Evolutionary conservation across 2,329 filamentous ascomycete species (phyloP).

Genomic region (Ophiocordyceps camponoti-floridani): DNA sequence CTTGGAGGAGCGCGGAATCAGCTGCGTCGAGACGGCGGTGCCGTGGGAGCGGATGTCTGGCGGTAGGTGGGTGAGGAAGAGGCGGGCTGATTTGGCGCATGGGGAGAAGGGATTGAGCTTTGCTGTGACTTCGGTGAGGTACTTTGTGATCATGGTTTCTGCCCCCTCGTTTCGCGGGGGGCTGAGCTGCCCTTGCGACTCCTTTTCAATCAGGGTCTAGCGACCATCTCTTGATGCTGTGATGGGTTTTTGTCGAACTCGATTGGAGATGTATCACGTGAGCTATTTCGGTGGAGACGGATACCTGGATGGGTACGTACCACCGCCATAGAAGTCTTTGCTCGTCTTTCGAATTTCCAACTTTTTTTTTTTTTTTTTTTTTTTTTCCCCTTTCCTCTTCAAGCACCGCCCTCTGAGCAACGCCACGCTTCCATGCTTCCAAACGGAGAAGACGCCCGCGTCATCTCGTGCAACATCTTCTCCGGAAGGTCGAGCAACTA

Average conservation of each 20-base stretch:
- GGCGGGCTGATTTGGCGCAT: constrained; percentile 62
- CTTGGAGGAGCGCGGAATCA: constrained; percentile 53
- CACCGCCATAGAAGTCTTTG: background rate
- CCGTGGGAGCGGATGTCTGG: constrained; percentile 54
- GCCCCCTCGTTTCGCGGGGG: no score
- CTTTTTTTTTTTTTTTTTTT: background rate
- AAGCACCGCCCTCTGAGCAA: constrained; percentile 8
- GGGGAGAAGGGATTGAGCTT: constrained; percentile 85
- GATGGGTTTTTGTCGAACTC: no score
- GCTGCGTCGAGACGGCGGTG: constrained; percentile 61
- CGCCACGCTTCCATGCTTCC: constrained; percentile 9
- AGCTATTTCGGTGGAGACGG: background rate
- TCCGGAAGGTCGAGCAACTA: no score
- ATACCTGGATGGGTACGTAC: background rate
- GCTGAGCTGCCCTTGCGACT: background rate
- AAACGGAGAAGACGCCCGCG: constrained; percentile 4
- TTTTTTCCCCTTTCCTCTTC: constrained; percentile 1
- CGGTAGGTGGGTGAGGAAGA: constrained; percentile 76
- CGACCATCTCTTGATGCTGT: no score
- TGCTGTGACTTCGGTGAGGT: constrained; percentile 68
- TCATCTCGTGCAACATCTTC: background rate
- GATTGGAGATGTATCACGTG: no score
- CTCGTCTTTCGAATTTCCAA: background rate
- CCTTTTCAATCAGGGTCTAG: background rate
- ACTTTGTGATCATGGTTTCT: constrained; percentile 66